A percentile compares a stretch with the other conserved stretches of the same genome.
Conservation (phyloP, 2,329 filamentous ascomycete genomes). For the Penicillium sp. region DNA sequence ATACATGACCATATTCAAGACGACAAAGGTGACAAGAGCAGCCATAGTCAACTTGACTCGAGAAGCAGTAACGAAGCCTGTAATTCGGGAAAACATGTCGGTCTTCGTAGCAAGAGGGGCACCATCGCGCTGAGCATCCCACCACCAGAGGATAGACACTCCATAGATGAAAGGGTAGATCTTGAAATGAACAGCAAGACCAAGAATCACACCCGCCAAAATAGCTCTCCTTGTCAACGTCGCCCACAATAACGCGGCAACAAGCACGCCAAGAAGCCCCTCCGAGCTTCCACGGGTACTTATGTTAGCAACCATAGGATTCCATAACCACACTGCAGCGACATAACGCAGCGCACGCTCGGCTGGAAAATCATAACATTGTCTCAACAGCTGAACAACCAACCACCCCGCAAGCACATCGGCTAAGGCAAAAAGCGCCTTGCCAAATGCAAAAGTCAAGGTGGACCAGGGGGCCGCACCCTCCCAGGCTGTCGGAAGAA, state of each 20-base stretch:
- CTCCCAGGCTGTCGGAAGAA: constrained; percentile 71
- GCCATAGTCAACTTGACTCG: constrained; percentile 46
- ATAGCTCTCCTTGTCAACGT: constrained; percentile 61
- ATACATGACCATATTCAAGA: constrained; percentile 78
- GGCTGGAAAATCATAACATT: constrained; percentile 47
- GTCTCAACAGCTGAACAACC: constrained; percentile 57
- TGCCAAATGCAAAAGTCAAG: constrained; percentile 70
- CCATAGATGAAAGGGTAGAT: constrained; percentile 98
- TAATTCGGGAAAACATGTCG: constrained; percentile 14
- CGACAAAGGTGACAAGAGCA: constrained; percentile 70
- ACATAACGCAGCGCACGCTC: constrained; percentile 65
- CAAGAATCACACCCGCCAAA: constrained; percentile 72
- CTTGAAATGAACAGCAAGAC: constrained; percentile 90
- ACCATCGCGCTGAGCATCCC: constrained; percentile 31
- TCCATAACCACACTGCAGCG: constrained; percentile 86
- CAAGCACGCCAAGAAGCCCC: constrained; percentile 80
- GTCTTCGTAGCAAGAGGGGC: background rate
- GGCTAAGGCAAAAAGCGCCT: constrained; percentile 77
- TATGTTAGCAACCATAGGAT: constrained; percentile 97
- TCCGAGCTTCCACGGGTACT: constrained; percentile 94
- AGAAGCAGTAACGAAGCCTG: constrained; percentile 39
- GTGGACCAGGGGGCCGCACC: constrained; percentile 23
- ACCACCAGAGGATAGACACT: constrained; percentile 50
- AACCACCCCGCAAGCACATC: constrained; percentile 84
- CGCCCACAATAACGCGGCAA: constrained; percentile 80